Evolutionary conservation across 805 yeast genomes (phyloP).

Genomic region (Starmerella kuoi): DNA sequence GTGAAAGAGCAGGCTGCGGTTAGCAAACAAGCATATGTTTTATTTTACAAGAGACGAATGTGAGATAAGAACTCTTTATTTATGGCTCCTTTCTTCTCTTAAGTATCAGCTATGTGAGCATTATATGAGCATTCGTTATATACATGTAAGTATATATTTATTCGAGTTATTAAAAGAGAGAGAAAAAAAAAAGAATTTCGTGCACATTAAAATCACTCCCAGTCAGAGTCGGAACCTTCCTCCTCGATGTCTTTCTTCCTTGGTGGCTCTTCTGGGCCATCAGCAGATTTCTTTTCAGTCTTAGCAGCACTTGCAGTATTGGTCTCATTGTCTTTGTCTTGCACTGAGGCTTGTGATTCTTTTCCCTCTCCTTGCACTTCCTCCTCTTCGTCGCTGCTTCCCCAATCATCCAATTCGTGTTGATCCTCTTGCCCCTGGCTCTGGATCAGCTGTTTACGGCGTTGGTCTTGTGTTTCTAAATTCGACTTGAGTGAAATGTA

Average conservation of each 20-base stretch:
- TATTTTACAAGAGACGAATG: slow-evolving; percentile 49
- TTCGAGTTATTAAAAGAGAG: too few species aligned
- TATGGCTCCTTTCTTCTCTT: too few species aligned
- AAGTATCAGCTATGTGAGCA: too few species aligned
- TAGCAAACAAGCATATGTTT: slow-evolving; percentile 67
- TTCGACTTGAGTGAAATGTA: slow-evolving; percentile 46
- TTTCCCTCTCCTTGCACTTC: too few species aligned
- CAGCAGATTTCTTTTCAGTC: too few species aligned
- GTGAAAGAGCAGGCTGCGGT: slow-evolving; percentile 40
- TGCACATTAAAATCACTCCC: slow-evolving; percentile 11
- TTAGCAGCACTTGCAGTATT: too few species aligned
- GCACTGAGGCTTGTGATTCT: too few species aligned
- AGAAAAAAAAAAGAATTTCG: too few species aligned
- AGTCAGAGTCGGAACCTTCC: slow-evolving; percentile 14
- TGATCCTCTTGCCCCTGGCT: slow-evolving; percentile 26
- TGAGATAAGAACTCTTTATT: neutral
- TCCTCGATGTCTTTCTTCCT: slow-evolving; percentile 2
- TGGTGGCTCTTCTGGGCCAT: too few species aligned
- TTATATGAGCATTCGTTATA: too few species aligned
- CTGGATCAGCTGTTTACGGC: slow-evolving; percentile 51
- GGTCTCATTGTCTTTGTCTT: too few species aligned
- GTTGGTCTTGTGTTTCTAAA: slow-evolving; percentile 49
- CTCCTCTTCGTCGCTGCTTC: slow-evolving; percentile 18
- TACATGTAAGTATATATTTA: too few species aligned
- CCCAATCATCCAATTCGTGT: slow-evolving; percentile 39